A percentile compares a stretch with the other conserved stretches of the same genome.
Conservation (phyloP, 1,284 basidiomycete genomes). For the Rhodotorula sp. region DNA sequence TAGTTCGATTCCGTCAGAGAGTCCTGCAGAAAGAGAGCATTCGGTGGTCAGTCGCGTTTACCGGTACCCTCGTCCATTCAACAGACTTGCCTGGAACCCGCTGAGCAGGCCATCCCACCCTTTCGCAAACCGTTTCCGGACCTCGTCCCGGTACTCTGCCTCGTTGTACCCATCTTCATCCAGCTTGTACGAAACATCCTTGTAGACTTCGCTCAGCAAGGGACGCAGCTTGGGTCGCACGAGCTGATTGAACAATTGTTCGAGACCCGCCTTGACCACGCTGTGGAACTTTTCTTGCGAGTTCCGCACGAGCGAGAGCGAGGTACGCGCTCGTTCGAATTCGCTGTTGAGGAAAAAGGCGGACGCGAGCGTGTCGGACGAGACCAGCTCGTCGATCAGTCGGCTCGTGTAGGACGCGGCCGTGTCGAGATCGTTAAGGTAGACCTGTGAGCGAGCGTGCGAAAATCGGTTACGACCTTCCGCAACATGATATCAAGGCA, state of each 20-base stretch:
- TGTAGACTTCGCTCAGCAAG: constrained; percentile 82
- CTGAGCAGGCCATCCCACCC: constrained; percentile 80
- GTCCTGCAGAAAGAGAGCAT: constrained; percentile 56
- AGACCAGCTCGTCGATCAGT: constrained; percentile 67
- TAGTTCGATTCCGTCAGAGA: constrained; percentile 84
- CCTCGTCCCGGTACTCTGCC: constrained; percentile 79
- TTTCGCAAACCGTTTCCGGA: constrained; percentile 80
- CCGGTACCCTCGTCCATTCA: not conserved
- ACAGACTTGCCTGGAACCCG: constrained; percentile 68
- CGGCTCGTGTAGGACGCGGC: constrained; percentile 82
- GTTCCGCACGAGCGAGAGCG: constrained; percentile 56
- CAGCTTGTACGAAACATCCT: constrained; percentile 80
- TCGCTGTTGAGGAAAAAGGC: constrained; percentile 66
- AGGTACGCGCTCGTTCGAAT: constrained; percentile 52
- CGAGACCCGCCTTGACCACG: constrained; percentile 75
- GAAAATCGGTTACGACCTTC: not conserved
- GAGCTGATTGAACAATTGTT: constrained; percentile 91
- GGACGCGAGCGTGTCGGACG: constrained; percentile 62
- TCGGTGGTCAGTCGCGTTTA: not conserved
- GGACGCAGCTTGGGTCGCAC: constrained; percentile 79
- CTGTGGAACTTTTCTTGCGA: constrained; percentile 66
- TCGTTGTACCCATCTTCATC: constrained; percentile 82
- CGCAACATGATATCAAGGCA: not conserved
- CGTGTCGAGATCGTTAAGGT: constrained; percentile 84
- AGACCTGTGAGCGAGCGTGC: constrained; percentile 57